Evolutionary conservation across 495 filamentous ascomycete species (phyloP).

Genomic region (Oleoguttula mirabilis): DNA sequence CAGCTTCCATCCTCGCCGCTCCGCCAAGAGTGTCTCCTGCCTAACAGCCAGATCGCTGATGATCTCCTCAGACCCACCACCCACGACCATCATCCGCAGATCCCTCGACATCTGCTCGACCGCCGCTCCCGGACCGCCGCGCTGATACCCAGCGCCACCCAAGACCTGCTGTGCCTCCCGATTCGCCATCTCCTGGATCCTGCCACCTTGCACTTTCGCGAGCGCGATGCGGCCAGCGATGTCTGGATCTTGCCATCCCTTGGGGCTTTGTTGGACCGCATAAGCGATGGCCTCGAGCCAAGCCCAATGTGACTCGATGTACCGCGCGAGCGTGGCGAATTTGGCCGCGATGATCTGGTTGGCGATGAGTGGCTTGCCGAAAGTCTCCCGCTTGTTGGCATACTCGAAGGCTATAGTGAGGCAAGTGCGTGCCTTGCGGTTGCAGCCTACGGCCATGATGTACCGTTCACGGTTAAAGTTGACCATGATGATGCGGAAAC

Average conservation of each 20-base stretch:
- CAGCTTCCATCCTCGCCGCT: conserved; percentile 18
- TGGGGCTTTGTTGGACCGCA: conserved; percentile 23
- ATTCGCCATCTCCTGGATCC: conserved; percentile 43
- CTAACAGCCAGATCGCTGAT: conserved; percentile 27
- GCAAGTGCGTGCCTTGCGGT: conserved; percentile 29
- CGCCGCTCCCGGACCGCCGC: conserved; percentile 26
- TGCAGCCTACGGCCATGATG: conserved; percentile 29
- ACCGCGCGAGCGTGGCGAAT: conserved; percentile 28
- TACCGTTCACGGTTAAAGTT: conserved; percentile 33
- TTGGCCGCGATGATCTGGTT: conserved; percentile 31
- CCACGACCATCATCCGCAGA: conserved; percentile 31
- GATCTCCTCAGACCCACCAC: conserved; percentile 32
- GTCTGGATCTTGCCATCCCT: conserved; percentile 27
- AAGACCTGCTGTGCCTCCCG: conserved; percentile 51
- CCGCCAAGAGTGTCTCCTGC: conserved; percentile 18
- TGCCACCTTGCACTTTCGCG: conserved; percentile 45
- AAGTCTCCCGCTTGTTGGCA: conserved; percentile 30
- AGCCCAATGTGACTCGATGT: conserved; percentile 31
- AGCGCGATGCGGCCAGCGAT: conserved; percentile 33
- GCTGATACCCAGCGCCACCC: conserved; percentile 40
- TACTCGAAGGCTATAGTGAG: conserved; percentile 24
- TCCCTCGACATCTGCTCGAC: conserved; percentile 32
- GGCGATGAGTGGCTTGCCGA: conserved; percentile 28
- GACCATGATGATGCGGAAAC: conserved; percentile 32
- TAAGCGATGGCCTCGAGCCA: conserved; percentile 39